Percentiles rank a stretch among this genome's conserved stretches.
Evolutionary conservation across 192 early-diverging fungal species (phyloP).

Genomic region (Geranomyces variabilis): DNA sequence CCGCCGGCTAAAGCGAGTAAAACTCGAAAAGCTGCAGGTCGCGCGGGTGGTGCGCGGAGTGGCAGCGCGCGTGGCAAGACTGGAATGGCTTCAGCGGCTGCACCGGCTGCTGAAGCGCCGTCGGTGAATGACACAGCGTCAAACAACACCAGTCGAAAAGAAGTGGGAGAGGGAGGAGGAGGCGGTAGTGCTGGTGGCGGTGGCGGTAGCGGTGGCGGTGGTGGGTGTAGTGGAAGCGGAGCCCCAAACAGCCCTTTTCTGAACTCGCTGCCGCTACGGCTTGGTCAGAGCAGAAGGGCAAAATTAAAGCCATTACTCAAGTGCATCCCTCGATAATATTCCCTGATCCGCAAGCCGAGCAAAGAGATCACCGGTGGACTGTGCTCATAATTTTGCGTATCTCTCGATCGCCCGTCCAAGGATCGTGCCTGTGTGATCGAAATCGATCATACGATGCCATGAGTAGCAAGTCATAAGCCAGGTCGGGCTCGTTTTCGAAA

Average conservation of each 20-base stretch:
- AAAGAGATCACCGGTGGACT: no score
- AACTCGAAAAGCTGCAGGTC: no score
- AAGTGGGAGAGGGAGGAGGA: no score
- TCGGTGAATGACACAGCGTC: not conserved
- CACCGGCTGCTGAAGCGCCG: not conserved
- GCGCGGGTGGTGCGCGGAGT: not conserved
- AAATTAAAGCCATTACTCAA: conserved; percentile 20
- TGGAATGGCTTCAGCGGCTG: no score
- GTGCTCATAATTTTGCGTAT: no score
- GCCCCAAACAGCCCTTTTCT: not conserved
- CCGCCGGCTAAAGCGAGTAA: no score
- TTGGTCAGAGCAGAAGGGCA: conserved; percentile 15
- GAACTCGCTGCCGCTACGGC: conserved; percentile 20
- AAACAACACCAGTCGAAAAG: not conserved
- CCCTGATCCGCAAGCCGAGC: not conserved
- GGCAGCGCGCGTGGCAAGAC: not conserved
- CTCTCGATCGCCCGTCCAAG: no score
- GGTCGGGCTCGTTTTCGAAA: not conserved
- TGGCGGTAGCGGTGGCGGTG: not conserved
- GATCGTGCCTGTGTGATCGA: no score
- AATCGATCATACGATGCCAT: no score
- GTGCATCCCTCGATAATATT: conserved; percentile 4
- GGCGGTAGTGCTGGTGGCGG: not conserved
- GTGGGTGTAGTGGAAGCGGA: not conserved
- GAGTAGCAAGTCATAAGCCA: not conserved